A percentile compares a stretch with the other conserved stretches of the same genome.
These are phyloP conservation scores for Saitozyma sp. DNA, from an alignment of 768 basidiomycete species.

Conservation along the genomic window DNA sequence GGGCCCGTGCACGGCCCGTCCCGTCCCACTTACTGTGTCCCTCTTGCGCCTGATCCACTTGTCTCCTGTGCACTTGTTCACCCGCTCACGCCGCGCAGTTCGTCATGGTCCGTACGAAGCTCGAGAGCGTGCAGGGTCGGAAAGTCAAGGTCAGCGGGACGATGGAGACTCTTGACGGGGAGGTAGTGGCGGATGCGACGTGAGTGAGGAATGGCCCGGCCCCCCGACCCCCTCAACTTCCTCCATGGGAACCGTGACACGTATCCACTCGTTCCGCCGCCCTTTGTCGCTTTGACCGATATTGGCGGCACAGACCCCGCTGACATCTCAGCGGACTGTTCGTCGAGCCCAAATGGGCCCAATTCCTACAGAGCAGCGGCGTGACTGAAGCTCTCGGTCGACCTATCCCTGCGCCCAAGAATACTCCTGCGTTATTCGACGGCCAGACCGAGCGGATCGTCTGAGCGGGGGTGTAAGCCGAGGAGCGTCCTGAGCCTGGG, in stretches of 20 bases:
- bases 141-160: conserved; percentile 70
- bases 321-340: conserved; percentile 66
- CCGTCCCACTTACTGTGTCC: no score
- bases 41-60: no score
- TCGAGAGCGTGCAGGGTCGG: conserved; percentile 71
- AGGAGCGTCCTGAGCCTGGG: no score
- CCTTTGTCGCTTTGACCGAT: no score
- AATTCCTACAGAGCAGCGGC: conserved; percentile 65
- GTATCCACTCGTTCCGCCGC: no score
- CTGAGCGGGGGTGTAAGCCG: neutral
- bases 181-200: conserved; percentile 77
- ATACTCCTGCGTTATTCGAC: conserved; percentile 28
- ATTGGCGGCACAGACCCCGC: neutral
- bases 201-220: conserved; percentile 53
- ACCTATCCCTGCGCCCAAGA: conserved; percentile 46
- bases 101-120: conserved; percentile 71
- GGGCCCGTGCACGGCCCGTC: no score
- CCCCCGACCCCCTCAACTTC: no score
- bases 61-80: no score
- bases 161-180: conserved; percentile 80
- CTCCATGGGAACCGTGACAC: no score
- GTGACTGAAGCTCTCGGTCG: conserved; percentile 69
- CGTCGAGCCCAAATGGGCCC: conserved; percentile 85
- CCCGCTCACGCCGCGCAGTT: conserved; percentile 59
- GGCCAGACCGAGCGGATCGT: conserved; percentile 12